Evolutionary conservation across 163 green algal species (phyloP), one percentile per base, ranked within the genome.

Genomic region (Trebouxia gelatinosa): DNA sequence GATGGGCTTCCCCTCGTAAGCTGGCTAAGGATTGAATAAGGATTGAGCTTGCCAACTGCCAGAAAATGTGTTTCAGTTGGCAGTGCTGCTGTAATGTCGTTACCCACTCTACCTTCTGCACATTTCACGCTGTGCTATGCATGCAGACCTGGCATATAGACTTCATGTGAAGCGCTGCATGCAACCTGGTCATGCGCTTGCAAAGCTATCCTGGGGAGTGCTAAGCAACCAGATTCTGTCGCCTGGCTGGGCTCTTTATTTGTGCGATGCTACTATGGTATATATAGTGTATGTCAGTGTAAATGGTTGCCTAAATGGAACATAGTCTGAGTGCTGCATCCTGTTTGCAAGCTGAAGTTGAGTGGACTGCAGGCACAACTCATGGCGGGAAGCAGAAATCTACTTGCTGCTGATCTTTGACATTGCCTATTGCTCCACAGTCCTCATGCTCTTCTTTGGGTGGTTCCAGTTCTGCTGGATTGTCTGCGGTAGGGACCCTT

Each of bases 391-490:
- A 43, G 68, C 31, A 34, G 68, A 76, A 34, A 76, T 57, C 59
- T 76, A 76, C 11, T 43, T 76, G 28, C 68, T 76, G 31, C 28
- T 76, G 29, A 21, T 76, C 0, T 62, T 76, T 62, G 68, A 76
- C 40, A 76, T 76, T n/a, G 19, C 46, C 40, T 59, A 62, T 29
- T 59, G 40, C 21, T 37, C 43, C 31, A 76, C 68, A 76, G 40
- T 38, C 28, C 23, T 76, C n/a, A 79, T 70, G 74, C 74, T 70
- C 21, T 59, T 79, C 51, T 70, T 59, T 43, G 74, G 51, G 13
- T 67, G 74, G 38, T 50, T 51, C 19, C 71, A 78, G 35, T 32
- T 51, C 7, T 70, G 50, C 35, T 61, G 50, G 38, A 61, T 66
- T 26, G 28, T 78, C 6, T 70, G 71, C 13, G 51, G 71, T 67